Evolutionary conservation across 1,139 yeast species (phyloP), one percentile per base, ranked within the genome.

Genomic region (Scheffersomyces parashehatae): DNA sequence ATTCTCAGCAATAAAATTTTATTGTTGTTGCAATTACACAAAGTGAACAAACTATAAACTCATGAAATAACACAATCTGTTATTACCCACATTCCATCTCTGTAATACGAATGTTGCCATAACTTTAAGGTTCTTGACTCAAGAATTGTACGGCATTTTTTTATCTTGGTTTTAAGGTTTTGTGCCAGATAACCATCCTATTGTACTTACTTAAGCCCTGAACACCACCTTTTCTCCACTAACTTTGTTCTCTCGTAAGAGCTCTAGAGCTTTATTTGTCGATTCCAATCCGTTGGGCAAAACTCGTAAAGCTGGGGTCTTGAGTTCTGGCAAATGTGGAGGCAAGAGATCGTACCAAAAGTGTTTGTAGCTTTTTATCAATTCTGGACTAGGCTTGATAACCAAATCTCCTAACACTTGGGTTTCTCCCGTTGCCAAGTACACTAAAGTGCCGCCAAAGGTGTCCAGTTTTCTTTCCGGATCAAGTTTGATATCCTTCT

Each of bases 381-480:
- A 41, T 28, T 56, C 65, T 4, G 58, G 56, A n/a, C 57, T 53
- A 10, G 52, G 60, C 26, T 43, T 50, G 30, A 65, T 52, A 9
- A 42, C 34, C 45, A 60, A 54, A n/a, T 53, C 53, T 13, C 20
- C 35, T n/a, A 15, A 14, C 7, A 14, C 24, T 14, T 31, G 20
- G 11, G n/a, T 14, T 29, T 60, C 59, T 37, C 75, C 75, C 35
- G 55, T 55, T 24, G 66, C 69, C 12, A 67, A 44, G 46, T 75
- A 75, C 2, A 67, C 77, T 30, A 74, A 48, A 4, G 79, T 65
- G 9, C 38, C 30, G n/a, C 62, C 56, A 37, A 60, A 46, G 15
- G 53, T 50, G 28, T 67, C 73, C 4, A 53, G 50, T 47, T 67
- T 56, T 2, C 46, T 47, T 31, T 7, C 24, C 10, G 35, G 24